phyloP scores from a whole-genome alignment of 805 yeast species.

The Torulaspora maleeae region DNA sequence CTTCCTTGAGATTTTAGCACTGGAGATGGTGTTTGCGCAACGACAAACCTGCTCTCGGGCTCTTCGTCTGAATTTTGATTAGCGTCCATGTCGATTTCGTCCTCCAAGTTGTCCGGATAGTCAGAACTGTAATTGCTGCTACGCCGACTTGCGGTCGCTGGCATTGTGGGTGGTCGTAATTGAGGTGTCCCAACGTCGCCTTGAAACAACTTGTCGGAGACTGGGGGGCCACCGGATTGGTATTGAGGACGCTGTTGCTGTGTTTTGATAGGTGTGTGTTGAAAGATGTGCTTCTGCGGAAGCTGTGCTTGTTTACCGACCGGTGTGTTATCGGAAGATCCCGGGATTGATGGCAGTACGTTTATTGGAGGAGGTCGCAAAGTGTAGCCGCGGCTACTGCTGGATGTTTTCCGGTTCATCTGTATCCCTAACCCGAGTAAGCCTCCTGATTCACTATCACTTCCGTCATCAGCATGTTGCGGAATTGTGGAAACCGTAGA shows the following conservation, averaged over 20 bases:
- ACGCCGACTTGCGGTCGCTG: slow-evolving; percentile 9
- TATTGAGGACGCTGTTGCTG: slow-evolving; percentile 12
- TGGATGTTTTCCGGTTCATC: slow-evolving; percentile 2
- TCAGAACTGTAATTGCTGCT: slow-evolving; percentile 11
- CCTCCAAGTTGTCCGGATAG: slow-evolving; percentile 8
- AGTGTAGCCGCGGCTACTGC: slow-evolving; percentile 7
- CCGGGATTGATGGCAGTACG: slow-evolving; percentile 29
- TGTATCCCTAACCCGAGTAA: slow-evolving; percentile 22
- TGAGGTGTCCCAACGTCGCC: slow-evolving; percentile 15
- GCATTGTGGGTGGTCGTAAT: slow-evolving; percentile 15
- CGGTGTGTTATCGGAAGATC: slow-evolving; percentile 28
- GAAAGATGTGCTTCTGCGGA: slow-evolving; percentile 32
- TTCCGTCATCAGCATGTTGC: slow-evolving; percentile 20
- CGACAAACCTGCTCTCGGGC: slow-evolving; percentile 35
- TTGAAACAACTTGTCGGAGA: slow-evolving; percentile 11
- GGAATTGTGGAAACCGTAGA: slow-evolving; percentile 36
- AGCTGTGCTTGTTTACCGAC: slow-evolving; percentile 12
- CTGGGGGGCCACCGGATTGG: slow-evolving; percentile 3
- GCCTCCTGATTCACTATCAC: slow-evolving; percentile 12
- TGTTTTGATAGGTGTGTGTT: slow-evolving; percentile 28
- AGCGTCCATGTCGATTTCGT: slow-evolving; percentile 5
- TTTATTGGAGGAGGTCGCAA: slow-evolving; percentile 20
- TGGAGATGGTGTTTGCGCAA: slow-evolving; percentile 44
- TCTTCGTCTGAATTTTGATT: slow-evolving; percentile 15
- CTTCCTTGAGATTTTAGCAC: slow-evolving; percentile 37